A percentile compares a stretch with the other conserved stretches of the same genome.
These are phyloP conservation scores for Debaryomyces robertsiae DNA, from an alignment of 1,139 yeast species.

Conservation along the genomic window DNA sequence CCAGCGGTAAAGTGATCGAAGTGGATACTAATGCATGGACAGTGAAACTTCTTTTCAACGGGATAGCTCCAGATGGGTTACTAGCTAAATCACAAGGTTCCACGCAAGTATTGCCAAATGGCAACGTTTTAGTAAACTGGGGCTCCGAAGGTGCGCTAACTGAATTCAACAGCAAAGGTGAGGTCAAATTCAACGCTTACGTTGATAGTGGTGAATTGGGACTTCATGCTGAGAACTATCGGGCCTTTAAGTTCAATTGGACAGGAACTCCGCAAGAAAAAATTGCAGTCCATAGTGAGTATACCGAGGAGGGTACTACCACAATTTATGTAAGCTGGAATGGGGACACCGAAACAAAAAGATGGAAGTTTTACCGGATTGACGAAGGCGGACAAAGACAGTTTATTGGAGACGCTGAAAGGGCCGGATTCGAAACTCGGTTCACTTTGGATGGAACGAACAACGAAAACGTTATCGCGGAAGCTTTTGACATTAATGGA, in stretches of 20 bases:
- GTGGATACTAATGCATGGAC: constrained; percentile 31
- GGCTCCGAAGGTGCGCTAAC: constrained; percentile 43
- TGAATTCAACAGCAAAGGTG: constrained; percentile 30
- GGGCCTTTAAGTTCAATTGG: constrained; percentile 42
- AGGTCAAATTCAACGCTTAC: constrained; percentile 36
- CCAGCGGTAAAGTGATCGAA: constrained; percentile 38
- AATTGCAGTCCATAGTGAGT: constrained; percentile 28
- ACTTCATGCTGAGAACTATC: constrained; percentile 31
- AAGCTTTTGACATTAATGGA: constrained; percentile 23
- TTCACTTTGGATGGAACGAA: neutral
- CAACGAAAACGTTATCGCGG: constrained; percentile 19
- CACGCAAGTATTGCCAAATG: constrained; percentile 36
- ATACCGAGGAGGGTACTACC: constrained; percentile 19
- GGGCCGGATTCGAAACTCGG: constrained; percentile 33
- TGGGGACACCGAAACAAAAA: constrained; percentile 38
- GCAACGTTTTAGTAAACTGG: constrained; percentile 42
- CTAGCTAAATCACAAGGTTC: constrained; percentile 42
- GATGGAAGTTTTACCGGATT: constrained; percentile 28
- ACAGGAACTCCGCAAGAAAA: constrained; percentile 35
- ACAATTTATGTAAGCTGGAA: constrained; percentile 39
- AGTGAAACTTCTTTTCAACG: constrained; percentile 29
- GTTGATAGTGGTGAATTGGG: constrained; percentile 34
- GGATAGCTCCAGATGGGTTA: constrained; percentile 28
- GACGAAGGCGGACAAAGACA: constrained; percentile 16
- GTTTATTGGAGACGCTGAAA: constrained; percentile 24